Evolutionary conservation across 208 protist species (phyloP).

Genomic region (Crithidia brevicula): DNA sequence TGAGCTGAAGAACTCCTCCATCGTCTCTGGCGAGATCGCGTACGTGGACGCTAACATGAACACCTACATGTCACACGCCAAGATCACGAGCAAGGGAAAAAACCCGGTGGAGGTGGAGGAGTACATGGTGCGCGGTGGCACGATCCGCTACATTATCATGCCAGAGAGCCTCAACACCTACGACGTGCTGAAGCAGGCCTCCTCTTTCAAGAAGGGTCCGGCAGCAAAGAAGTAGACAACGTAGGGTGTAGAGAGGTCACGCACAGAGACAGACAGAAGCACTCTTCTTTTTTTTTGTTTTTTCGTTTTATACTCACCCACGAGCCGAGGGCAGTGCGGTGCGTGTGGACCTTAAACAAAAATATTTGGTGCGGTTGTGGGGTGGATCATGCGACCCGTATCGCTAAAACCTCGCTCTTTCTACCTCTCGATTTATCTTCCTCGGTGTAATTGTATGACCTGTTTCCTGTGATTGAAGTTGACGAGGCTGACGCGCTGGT

Average conservation of each 20-base stretch:
- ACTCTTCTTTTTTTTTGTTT: slow-evolving; percentile 7
- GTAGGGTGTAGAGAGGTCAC: background rate
- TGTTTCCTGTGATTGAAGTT: too few species aligned
- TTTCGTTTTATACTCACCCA: too few species aligned
- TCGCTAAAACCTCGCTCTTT: too few species aligned
- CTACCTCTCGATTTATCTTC: too few species aligned
- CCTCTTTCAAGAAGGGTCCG: slow-evolving; percentile 35
- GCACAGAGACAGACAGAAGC: slow-evolving; percentile 6
- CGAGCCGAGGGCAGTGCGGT: too few species aligned
- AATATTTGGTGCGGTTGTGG: too few species aligned
- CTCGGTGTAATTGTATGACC: too few species aligned
- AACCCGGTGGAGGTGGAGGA: slow-evolving; percentile 96
- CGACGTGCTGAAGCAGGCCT: slow-evolving; percentile 85
- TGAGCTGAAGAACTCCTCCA: slow-evolving; percentile 99
- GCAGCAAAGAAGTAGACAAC: slow-evolving; percentile 15
- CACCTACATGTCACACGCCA: slow-evolving; percentile 97
- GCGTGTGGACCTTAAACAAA: too few species aligned
- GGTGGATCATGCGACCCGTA: too few species aligned
- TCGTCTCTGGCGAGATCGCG: slow-evolving; percentile 91
- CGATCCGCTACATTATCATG: slow-evolving; percentile 98
- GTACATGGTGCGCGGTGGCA: slow-evolving; percentile 97
- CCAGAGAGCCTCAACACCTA: slow-evolving; percentile 96
- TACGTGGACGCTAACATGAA: slow-evolving; percentile 97
- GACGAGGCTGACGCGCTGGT: too few species aligned
- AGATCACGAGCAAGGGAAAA: slow-evolving; percentile 96